These are phyloP conservation scores for Emydomyces testavorans DNA, from an alignment of 2,329 filamentous ascomycete genomes.

Conservation along the genomic window DNA sequence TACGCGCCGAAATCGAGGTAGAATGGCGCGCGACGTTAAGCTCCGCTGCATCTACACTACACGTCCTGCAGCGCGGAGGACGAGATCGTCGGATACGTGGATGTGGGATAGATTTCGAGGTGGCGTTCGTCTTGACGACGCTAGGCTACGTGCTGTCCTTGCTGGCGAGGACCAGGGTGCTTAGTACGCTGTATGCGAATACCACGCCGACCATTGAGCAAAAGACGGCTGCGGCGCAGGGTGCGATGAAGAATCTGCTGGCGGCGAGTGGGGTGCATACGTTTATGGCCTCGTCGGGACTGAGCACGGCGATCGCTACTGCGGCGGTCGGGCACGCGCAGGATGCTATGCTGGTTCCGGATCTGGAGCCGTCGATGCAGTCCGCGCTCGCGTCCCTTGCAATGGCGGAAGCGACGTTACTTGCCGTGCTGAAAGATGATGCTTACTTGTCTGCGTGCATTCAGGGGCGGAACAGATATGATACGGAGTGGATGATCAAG, in stretches of 20 bases:
- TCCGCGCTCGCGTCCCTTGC: slow-evolving; percentile 45
- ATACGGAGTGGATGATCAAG: slow-evolving; percentile 95
- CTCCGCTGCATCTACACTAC: slow-evolving; percentile 27
- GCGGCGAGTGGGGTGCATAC: slow-evolving; percentile 68
- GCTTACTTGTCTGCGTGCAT: slow-evolving; percentile 76
- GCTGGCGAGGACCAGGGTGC: slow-evolving; percentile 59
- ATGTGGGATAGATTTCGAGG: slow-evolving; percentile 66
- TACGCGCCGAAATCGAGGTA: slow-evolving; percentile 54
- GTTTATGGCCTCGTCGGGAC: slow-evolving; percentile 45
- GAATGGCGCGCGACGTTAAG: slow-evolving; percentile 73
- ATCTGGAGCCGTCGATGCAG: slow-evolving; percentile 39
- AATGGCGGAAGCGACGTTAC: slow-evolving; percentile 75
- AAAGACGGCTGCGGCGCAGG: slow-evolving; percentile 56
- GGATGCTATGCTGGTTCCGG: slow-evolving; percentile 21
- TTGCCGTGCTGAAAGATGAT: slow-evolving; percentile 88
- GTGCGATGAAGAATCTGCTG: slow-evolving; percentile 65
- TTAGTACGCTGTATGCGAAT: slow-evolving; percentile 56
- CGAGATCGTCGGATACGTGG: slow-evolving; percentile 52
- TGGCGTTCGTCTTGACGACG: slow-evolving; percentile 66
- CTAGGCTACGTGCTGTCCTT: slow-evolving; percentile 63
- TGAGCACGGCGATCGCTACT: neutral
- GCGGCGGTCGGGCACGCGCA: slow-evolving; percentile 11
- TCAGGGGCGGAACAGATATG: slow-evolving; percentile 67
- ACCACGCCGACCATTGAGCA: slow-evolving; percentile 54
- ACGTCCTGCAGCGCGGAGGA: slow-evolving; percentile 20